These are phyloP conservation scores for Plasmodium falciparum DNA, from an alignment of 169 alveolate genomes.

Conservation along the genomic window DNA sequence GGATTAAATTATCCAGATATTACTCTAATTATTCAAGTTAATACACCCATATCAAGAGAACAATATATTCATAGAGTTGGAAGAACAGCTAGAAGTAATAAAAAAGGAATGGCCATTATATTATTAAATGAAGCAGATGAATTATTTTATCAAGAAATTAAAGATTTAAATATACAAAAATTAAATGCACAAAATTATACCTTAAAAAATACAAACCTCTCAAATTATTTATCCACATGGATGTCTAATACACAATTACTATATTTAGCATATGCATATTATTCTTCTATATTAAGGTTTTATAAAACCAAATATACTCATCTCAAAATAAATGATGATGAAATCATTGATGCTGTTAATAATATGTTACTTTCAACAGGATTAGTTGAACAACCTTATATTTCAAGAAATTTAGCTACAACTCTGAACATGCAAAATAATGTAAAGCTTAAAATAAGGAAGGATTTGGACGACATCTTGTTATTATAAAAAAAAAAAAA, in stretches of 20 bases:
- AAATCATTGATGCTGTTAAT: conserved; percentile 74
- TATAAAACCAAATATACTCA: conserved; percentile 66
- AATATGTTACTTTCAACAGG: conserved; percentile 69
- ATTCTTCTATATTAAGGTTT: conserved; percentile 69
- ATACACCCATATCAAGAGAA: conserved; percentile 95
- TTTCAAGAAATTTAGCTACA: conserved; percentile 63
- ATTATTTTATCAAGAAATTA: conserved; percentile 66
- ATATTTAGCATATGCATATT: conserved; percentile 72
- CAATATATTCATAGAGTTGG: conserved; percentile 98
- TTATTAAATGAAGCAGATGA: conserved; percentile 82
- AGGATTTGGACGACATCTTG: conserved; percentile 56
- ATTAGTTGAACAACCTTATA: conserved; percentile 73
- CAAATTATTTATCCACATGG: conserved; percentile 70
- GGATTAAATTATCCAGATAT: conserved; percentile 98
- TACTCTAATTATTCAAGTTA: conserved; percentile 96
- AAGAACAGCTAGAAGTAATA: conserved; percentile 96
- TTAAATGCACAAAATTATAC: conserved; percentile 59
- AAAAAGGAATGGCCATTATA: conserved; percentile 90
- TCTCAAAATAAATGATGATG: conserved; percentile 73
- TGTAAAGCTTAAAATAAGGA: conserved; percentile 66
- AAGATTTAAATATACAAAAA: conserved; percentile 68
- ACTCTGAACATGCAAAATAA: conserved; percentile 76
- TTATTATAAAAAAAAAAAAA: conserved; percentile 12
- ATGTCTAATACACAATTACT: conserved; percentile 74
- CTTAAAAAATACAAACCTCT: conserved; percentile 66